Evolutionary conservation across 306 rosid species (phyloP), one percentile per base, ranked within the genome.

Genomic region (Acacia confusa): DNA sequence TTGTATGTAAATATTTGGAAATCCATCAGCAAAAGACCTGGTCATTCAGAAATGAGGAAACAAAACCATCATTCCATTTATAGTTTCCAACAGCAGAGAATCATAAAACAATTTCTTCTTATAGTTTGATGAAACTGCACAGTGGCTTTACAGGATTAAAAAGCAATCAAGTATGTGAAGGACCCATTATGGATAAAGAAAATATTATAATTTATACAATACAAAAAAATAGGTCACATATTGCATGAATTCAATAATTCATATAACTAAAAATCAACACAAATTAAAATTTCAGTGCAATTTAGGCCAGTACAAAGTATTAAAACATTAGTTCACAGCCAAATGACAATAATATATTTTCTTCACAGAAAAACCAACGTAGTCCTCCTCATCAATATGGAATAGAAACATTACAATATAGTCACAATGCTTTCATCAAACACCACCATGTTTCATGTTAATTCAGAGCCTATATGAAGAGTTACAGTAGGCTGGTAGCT

Each of bases 1-100:
- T 68, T 93, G 76, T 78, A 93, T 95, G 48, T 87, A 95, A 55
- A 95, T 72, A 83, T 93, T 95, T 73, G 99, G 98, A 84, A 95
- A 95, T 15, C 99, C 97, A 86, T 95, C 99, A 45, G 92, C 94
- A 78, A 95, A 95, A 47, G 86, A 87, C 95, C 99, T 93, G 94
- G 44, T 84, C n/a, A 70, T 75, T 47, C 66, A 86, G 66, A 76
- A 67, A 86, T 72, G 16, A 36, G 74, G 82, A 67, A 86, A 72
- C 20, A 36, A 10, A 69, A 34, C 78, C 79, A 83, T 65, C 38
- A 70, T 80, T 76, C 63, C 72, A 60, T 71, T 50, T 76, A 76
- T 38, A 36, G 44, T 76, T 38, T 60, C 30, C 67, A 25, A 13
- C 13, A 8, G 57, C 17, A 41, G 40, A 71, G 24, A 66, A 8